Evolutionary conservation across 2,329 filamentous ascomycete species (phyloP).

Genomic region (Exserohilum turcica): DNA sequence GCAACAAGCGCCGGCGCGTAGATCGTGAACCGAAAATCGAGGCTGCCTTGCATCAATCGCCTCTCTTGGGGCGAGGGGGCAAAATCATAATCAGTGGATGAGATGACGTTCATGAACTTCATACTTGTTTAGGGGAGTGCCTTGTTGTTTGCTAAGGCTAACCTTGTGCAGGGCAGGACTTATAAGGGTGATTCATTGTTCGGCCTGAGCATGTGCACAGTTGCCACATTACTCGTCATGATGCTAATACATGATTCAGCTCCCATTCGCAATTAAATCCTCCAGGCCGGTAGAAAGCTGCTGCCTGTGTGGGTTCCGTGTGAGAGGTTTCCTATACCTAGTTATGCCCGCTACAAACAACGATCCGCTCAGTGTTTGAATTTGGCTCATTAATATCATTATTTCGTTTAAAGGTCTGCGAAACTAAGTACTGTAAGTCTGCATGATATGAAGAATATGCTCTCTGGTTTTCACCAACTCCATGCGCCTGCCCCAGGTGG

Average conservation of each 20-base stretch:
- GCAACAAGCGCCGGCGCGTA: conserved; percentile 16
- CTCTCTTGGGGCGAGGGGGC: conserved; percentile 10
- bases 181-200: neutral
- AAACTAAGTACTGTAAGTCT: neutral
- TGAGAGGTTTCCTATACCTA: too few relatives aligned
- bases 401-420: neutral
- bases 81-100: conserved; percentile 13
- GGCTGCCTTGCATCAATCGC: conserved; percentile 14
- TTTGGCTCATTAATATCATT: neutral
- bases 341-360: too few relatives aligned
- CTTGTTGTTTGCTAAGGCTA: conserved; percentile 4
- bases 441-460: neutral
- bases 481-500: too few relatives aligned
- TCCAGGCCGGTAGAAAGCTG: too few relatives aligned
- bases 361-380: too few relatives aligned
- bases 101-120: neutral
- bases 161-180: conserved; percentile 5
- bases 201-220: neutral
- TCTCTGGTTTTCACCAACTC: neutral
- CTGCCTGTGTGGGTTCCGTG: too few relatives aligned
- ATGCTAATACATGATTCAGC: neutral
- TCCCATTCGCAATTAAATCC: neutral
- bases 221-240: neutral
- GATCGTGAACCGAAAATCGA: conserved; percentile 8
- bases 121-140: conserved; percentile 4